Base-by-base conservation (phyloP, 2,329 filamentous ascomycete genomes). In the Pleurostoma richardsiae region DNA sequence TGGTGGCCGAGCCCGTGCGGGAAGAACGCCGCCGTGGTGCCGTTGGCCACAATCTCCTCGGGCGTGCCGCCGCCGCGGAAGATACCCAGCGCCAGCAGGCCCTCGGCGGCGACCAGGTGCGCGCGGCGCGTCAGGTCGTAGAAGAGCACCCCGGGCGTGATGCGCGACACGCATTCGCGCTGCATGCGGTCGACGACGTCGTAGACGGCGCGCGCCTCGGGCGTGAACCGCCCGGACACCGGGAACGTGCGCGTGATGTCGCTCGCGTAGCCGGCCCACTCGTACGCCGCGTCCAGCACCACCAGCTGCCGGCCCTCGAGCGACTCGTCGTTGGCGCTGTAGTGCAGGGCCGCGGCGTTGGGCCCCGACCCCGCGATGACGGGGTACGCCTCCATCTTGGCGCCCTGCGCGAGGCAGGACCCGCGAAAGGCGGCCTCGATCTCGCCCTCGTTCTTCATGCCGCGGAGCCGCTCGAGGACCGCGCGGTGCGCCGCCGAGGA, bases 191-290 rank as follows among this genome's bases (percentile, higher is more conserved):
- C 73, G 4, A 96, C 91, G 29, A 94, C 74, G 41, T 80, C 74
- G 62, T 96, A 91, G 44, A 96, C 84, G 7, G 80, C 77, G 42
- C 78, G 76, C 1, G 85, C 84, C 61, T 92, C 86, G 10, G 74
- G 64, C 0, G 81, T 79, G 55, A 90, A 95, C 1, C 51, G 48
- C 5, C 88, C 87, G 10, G 76, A 79, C 27, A 96, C 69, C 4
- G 92, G 92, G 54, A 96, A 82, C 0, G 91, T 94, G 36, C 92
- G 82, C 0, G 94, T 97, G 29, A 97, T 83, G 64, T 97, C 92
- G 48, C 86, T 88, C 30, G 90, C 90, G 63, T 99, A 97, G 56
- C 86, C 85, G 42, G 83, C 70, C 67, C 83, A 95, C 66, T 97
- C 92, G 54, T 84, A 86, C 3, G 90, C 91, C 2, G 92, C 91